Base-by-base conservation (phyloP, 2,329 filamentous ascomycete genomes). In the Davidsoniella virescens region DNA sequence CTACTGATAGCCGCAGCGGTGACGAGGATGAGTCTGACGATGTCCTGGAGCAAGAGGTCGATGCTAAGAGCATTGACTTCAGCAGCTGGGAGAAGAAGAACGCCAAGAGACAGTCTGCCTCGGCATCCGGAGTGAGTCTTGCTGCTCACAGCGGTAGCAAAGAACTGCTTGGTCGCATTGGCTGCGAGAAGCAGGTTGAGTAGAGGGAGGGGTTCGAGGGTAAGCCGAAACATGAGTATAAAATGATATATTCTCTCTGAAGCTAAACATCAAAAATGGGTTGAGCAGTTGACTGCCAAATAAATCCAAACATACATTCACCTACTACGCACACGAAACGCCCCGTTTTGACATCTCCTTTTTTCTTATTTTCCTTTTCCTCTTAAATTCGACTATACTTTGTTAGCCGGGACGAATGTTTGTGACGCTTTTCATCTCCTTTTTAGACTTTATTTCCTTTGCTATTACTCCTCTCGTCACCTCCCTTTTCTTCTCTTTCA, bases 1-100 rank as follows among this genome's bases (percentile, higher is more conserved):
- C 90, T 4, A 87, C 95, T 55, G 92, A 98, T 60, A 75, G 78
- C 16, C 79, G 92, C 51, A 94, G 86, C 55, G 90, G 95, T 57
- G 86, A 87, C 55, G 87, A 94, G 64, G 84, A 80, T 18, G 80
- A 75, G 2, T 77, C 78, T 20, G 74, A 82, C 53, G 75, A 78
- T 40, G 72, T 74, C 16, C 69, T 83, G 8, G 83, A 87, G 63
- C 75, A 87, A 62, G 84, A 87, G 61, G 81, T 87, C 0, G 82
- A 80, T 20, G 82, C 84, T 4, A 83, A 87, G 58, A 70, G 73
- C 10, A 71, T 88, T 48, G 76, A 82, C 56, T 70, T 86, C 54
- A 75, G 76, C 60, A 71, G 73, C 59, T 78, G 75, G 75, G 73
- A 78, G 61, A 71, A 74, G 52, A 67, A 75, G 53, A 63, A 67